Base-by-base conservation (phyloP, 2,329 filamentous ascomycete genomes). In the Tolypocladium pustulatum region DNA sequence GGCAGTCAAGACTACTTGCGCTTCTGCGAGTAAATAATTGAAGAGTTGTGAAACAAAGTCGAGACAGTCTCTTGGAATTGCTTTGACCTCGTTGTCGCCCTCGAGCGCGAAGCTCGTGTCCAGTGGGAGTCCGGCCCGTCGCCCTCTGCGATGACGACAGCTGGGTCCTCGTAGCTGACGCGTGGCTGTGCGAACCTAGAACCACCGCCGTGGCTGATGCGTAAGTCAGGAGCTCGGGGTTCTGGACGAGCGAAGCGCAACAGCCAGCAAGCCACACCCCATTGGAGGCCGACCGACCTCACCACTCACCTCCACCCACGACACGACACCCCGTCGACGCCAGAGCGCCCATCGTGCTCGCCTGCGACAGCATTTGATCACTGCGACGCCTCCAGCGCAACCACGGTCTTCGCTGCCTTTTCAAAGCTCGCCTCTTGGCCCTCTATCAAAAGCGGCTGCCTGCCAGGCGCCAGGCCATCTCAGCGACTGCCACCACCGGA, bases 391-490 rank as follows among this genome's bases (percentile, higher is more conserved):
- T 32, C 37, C 54, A 20, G 34, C 37, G 54, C 37, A 55, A 25
- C 54, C 15, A n/a, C 25, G 12, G 25, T 38, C 20, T 15, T 20
- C 25, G n/a, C 20, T 34, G 41, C 36, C 41, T 6, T 15, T 25
- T 1, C 55, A 17, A 41, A 30, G 40, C 40, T 22, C 55, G 30
- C 17, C 36, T 36, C 30, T 20, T 25, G 38, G 52, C 46, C 36
- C 53, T 52, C 34, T 12, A 15, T 40, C 27, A 27, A 38, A 58
- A 40, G 25, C 59, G 56, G 60, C 58, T 59, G 60, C 60, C 60
- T 62, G 36, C 32, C 38, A 40, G 59, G 57, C 59, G 59, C 59
- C 59, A 61, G 58, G 51, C 40, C 34, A 56, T 41, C 56, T 17
- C 20, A 34, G 15, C 38, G 41, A 49, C 3, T 22, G 15, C 17